These are phyloP conservation scores for Phellopilus nigrolimitatus DNA, from an alignment of 1,284 basidiomycete species.

Conservation along the genomic window DNA sequence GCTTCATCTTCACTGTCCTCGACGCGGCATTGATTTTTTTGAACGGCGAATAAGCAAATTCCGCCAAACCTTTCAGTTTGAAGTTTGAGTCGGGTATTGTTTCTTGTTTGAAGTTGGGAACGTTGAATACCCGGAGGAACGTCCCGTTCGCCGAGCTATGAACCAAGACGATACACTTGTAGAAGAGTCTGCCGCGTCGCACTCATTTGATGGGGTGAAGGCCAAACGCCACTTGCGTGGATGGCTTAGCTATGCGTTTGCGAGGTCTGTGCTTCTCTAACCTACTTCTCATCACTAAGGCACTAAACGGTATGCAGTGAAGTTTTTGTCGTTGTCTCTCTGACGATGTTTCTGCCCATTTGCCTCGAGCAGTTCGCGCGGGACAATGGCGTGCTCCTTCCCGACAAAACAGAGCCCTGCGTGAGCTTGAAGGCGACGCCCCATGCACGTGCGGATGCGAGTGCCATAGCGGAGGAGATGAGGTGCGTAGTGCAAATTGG, in stretches of 20 bases:
- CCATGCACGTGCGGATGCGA: constrained; percentile 15
- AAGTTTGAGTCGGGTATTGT: too few relatives aligned
- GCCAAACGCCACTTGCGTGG: constrained; percentile 45
- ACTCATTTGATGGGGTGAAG: constrained; percentile 4
- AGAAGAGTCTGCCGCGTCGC: not conserved
- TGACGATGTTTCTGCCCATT: constrained; percentile 78
- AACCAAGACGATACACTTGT: not conserved
- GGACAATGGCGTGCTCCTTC: constrained; percentile 71
- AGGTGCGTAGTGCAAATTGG: constrained; percentile 73
- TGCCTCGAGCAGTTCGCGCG: constrained; percentile 80
- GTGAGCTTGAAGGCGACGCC: constrained; percentile 23
- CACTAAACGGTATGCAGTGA: constrained; percentile 44
- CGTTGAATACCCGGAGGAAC: too few relatives aligned
- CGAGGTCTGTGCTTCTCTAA: constrained; percentile 42
- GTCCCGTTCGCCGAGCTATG: not conserved
- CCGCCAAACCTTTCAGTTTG: too few relatives aligned
- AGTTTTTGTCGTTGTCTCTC: constrained; percentile 75
- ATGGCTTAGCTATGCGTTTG: constrained; percentile 76
- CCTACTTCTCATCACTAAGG: not conserved
- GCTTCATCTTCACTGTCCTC: too few relatives aligned
- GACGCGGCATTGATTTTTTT: too few relatives aligned
- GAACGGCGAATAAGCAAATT: too few relatives aligned
- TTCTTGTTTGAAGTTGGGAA: too few relatives aligned
- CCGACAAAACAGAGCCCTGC: constrained; percentile 55
- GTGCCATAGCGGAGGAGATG: constrained; percentile 29